phyloP scores from a whole-genome alignment of 176 grass and related monocot genomes.

The Raddia guianensis region DNA sequence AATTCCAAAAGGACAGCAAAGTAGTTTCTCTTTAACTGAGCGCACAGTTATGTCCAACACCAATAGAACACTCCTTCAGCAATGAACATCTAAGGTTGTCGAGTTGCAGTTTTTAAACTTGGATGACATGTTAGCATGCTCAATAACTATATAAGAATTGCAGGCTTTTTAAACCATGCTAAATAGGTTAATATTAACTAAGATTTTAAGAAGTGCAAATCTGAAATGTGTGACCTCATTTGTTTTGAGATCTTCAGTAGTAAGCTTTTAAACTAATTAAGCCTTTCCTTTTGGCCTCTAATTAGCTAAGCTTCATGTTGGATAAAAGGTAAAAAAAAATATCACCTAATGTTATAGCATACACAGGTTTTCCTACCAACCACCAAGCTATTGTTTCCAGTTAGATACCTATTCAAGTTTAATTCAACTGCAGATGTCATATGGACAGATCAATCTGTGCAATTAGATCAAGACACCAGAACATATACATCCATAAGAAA shows the following conservation, averaged over 20 bases:
- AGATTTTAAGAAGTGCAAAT: background rate
- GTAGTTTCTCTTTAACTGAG: background rate
- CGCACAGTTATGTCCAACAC: background rate
- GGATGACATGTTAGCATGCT: background rate
- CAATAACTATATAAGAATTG: background rate
- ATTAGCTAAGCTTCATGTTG: background rate
- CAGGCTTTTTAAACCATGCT: background rate
- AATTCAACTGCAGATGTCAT: background rate
- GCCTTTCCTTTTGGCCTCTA: background rate
- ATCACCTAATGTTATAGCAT: background rate
- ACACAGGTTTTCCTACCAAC: too few relatives aligned
- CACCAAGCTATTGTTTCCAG: background rate
- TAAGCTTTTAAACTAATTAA: background rate
- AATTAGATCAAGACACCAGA: background rate
- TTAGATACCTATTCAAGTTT: background rate
- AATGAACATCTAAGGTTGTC: background rate
- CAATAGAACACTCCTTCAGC: background rate
- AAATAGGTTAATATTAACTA: background rate
- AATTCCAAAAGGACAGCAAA: constrained; percentile 7
- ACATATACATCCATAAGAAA: background rate
- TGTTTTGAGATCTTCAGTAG: background rate
- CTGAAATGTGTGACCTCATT: background rate
- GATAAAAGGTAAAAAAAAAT: background rate
- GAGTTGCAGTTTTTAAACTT: background rate
- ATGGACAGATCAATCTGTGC: background rate